These are phyloP conservation scores for Hypomyces perniciosus DNA, from an alignment of 2,329 filamentous ascomycete genomes.

Conservation along the genomic window DNA sequence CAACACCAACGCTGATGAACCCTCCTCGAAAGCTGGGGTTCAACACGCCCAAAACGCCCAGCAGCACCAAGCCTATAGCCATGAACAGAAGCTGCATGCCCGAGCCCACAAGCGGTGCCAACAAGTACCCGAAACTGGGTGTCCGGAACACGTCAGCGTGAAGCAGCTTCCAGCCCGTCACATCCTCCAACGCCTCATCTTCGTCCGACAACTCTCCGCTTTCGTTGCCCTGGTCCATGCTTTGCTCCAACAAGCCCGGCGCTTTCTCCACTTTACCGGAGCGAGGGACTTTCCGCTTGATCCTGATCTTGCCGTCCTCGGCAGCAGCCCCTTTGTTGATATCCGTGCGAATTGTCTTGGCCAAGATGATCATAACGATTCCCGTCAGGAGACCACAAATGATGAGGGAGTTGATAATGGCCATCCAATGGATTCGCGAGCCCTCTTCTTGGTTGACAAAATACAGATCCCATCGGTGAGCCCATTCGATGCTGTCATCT, in stretches of 20 bases:
- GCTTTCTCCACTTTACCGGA: conserved; percentile 43
- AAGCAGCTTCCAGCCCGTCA: conserved; percentile 81
- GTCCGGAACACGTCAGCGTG: conserved; percentile 83
- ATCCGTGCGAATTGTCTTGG: conserved; percentile 71
- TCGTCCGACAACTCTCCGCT: conserved; percentile 56
- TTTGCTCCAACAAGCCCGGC: conserved; percentile 55
- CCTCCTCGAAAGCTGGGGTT: conserved; percentile 88
- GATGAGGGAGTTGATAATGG: conserved; percentile 79
- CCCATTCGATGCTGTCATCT: conserved; percentile 74
- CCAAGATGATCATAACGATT: conserved; percentile 73
- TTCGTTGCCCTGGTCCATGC: conserved; percentile 43
- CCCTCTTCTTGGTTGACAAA: conserved; percentile 84
- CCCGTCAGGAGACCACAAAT: conserved; percentile 75
- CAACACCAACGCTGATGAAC: conserved; percentile 77
- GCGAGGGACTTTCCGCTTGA: conserved; percentile 43
- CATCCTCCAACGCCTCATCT: conserved; percentile 63
- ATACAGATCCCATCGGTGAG: conserved; percentile 80
- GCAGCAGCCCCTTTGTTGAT: conserved; percentile 64
- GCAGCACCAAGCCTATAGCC: conserved; percentile 62
- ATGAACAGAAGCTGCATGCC: conserved; percentile 85
- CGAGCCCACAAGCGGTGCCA: conserved; percentile 77
- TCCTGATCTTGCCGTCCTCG: conserved; percentile 62
- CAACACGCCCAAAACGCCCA: conserved; percentile 70
- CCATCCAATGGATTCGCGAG: conserved; percentile 78
- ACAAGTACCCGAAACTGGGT: conserved; percentile 61